These are phyloP conservation scores for Cercospora sp. DNA, from an alignment of 2,329 filamentous ascomycete genomes.

Conservation along the genomic window DNA sequence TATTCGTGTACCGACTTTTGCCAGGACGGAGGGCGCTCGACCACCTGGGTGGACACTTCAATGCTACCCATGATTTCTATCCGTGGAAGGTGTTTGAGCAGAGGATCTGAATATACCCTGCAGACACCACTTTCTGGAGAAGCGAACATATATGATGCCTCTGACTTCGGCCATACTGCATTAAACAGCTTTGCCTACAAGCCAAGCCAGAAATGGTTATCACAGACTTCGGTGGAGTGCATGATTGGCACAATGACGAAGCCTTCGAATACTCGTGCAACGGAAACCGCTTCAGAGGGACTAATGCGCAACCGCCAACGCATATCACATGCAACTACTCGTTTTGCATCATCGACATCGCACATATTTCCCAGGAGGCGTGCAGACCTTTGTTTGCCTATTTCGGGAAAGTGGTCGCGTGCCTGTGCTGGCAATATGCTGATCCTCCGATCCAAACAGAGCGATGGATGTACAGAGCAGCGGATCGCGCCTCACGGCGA, in stretches of 20 bases:
- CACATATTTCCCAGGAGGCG: background rate
- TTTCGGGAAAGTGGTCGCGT: background rate
- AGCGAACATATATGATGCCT: background rate
- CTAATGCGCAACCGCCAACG: background rate
- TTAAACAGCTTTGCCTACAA: background rate
- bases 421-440: background rate
- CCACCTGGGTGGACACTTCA: conserved; percentile 4
- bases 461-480: background rate
- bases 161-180: background rate
- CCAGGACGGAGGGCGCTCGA: conserved; percentile 14
- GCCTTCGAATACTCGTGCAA: background rate
- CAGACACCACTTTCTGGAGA: background rate
- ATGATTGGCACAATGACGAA: background rate
- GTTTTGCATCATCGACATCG: background rate
- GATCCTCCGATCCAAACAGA: background rate
- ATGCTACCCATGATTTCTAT: conserved; percentile 1
- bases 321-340: background rate
- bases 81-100: background rate
- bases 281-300: background rate
- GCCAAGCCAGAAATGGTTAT: background rate
- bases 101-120: background rate
- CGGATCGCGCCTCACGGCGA: background rate
- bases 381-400: background rate
- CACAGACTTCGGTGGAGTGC: background rate
- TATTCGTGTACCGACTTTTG: conserved; percentile 10